Base-by-base conservation (phyloP, 164 flowering plant genomes). In the Cinnamomum chago region DNA sequence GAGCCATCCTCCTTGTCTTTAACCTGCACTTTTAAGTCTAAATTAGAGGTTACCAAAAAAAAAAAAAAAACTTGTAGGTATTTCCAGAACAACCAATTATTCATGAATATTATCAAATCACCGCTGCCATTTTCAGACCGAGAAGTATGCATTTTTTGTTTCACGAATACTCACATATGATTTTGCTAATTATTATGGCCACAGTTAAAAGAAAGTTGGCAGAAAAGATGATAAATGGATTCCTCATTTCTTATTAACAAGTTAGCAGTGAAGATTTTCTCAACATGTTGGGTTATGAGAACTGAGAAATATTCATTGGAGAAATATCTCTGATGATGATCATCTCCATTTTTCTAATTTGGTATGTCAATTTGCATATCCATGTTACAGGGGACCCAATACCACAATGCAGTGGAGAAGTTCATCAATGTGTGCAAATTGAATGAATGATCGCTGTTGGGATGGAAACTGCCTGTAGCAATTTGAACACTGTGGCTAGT, bases 371-470 rank as follows among this genome's bases (percentile, higher is more conserved):
- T 64, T 35, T 14, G 11, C 51, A 18, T 20, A 23, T 50, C 70
- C 40, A 25, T 10, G 73, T 67, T n/a, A 51, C 94, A 95, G 99
- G 99, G 98, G 74, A 92, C 95, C 22, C 99, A 93, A 71, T 95
- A 93, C 83, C 98, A 89, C 76, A 92, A 90, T 78, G 99, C 99
- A 17, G 89, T 93, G 35, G 94, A 90, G 89, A 92, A 94, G 84
- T 95, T 92, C 78, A 84, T 91, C 1, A 82, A 89, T 28, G 86
- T 92, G 0, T 95, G 97, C 88, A 91, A 92, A 79, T 83, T 94
- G 84, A 86, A 79, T 27, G 85, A 86, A 70, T 86, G 62, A 81
- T 64, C 28, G n/a, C 55, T 10, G 27, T 27, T 30, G 40, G 70
- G 40, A 22, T 14, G 3, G n/a, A 40, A 33, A 13, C 47, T 1